Base-by-base conservation (phyloP, 2,329 filamentous ascomycete genomes). In the Diaporthe velutina region DNA sequence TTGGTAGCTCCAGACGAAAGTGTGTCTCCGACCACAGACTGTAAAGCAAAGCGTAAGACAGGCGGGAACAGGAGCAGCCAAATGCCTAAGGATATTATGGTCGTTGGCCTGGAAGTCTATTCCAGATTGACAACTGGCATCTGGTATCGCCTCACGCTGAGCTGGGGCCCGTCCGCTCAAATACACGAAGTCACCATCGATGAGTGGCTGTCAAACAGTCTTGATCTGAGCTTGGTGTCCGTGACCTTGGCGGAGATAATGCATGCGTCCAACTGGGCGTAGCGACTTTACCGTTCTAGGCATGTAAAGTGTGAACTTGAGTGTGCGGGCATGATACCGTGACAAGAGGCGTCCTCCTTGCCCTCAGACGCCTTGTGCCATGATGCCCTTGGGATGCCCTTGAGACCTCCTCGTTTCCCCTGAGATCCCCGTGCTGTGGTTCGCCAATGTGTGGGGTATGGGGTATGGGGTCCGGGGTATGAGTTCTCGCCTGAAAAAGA, bases 301-400 rank as follows among this genome's bases (percentile, higher is more conserved):
- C 22, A 52, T 67, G 42, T 50, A 52, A 48, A 67, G 61, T 67
- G 61, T 67, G 45, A 35, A 50, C 42, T 67, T 30, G 42, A 17
- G 22, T 3, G 30, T 35, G 22, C 7, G 42, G 10, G 13, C 42
- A 22, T 67, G 61, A 52, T 48, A 52, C 30, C 8, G 42, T 50
- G 61, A 50, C 25, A 67, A 67, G 42, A 67, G 19, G 42, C 28
- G 4, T 67, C 30, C 61, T 67, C 30, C 30, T 35, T 38, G 61
- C 42, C 61, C 45, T 35, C 61, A 35, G 45, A 52, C 30, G 45
- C 13, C 42, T 15, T 35, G 28, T 10, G 30, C 45, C 22, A 35
- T 67, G 22, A 28, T 52, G 30, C 55, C 54, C 28, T 33, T 22
- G 17, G 15, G 7, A 19, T 42, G n/a, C n/a, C n/a, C 61, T 45